Evolutionary conservation across 2,329 filamentous ascomycete genomes (phyloP).

Genomic region (Botrytis porri): DNA sequence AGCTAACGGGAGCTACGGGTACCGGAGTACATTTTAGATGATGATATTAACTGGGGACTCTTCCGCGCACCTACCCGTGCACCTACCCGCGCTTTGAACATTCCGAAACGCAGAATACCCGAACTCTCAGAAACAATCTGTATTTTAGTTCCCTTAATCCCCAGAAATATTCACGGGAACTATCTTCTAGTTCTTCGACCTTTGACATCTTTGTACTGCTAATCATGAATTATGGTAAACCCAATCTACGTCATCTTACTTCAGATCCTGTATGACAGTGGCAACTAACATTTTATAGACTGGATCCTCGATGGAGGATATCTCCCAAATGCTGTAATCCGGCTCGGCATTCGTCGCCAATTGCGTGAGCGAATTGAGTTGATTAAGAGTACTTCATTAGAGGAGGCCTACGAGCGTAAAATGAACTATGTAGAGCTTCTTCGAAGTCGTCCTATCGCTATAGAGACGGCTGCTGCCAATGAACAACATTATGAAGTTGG

Average conservation of each 20-base stretch:
- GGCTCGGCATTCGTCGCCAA: conserved; percentile 64
- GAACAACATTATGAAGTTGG: conserved; percentile 72
- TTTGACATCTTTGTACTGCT: not conserved
- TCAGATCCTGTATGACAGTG: not conserved
- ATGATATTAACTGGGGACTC: conserved; percentile 6
- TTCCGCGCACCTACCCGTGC: conserved; percentile 5
- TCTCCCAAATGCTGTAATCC: conserved; percentile 60
- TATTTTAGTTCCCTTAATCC: not conserved
- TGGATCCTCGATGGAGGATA: conserved; percentile 63
- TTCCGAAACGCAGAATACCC: not conserved
- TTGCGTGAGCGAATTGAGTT: conserved; percentile 56
- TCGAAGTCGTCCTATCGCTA: conserved; percentile 62
- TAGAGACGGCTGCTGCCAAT: conserved; percentile 64
- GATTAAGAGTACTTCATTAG: conserved; percentile 53
- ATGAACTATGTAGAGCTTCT: conserved; percentile 61
- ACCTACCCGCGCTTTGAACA: conserved; percentile 13
- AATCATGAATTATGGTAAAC: conserved; percentile 35
- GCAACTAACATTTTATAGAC: conserved; percentile 40
- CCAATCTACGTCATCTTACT: not conserved
- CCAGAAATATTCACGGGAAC: not conserved
- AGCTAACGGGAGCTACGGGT: conserved; percentile 12
- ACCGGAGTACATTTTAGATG: conserved; percentile 1
- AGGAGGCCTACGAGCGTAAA: conserved; percentile 55
- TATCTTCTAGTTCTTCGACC: not conserved
- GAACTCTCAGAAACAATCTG: not conserved